A percentile compares a stretch with the other conserved stretches of the same genome.
These are phyloP conservation scores for Bryum argenteum DNA, from an alignment of 225 moss, liverwort and hornwort genomes.

Conservation along the genomic window DNA sequence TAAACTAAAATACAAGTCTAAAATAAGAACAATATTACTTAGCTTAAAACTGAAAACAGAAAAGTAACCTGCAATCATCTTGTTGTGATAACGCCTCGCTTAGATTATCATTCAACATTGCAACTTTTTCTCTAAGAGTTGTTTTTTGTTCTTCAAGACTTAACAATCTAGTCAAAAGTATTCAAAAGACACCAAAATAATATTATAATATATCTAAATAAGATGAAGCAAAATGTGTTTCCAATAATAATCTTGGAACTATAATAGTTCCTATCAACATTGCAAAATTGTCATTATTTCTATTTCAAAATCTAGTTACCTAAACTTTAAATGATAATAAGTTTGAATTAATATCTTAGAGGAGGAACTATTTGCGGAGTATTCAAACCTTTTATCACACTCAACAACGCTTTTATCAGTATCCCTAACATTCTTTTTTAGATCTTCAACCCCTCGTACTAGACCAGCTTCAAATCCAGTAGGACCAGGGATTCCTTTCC, in stretches of 20 bases:
- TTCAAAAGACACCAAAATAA: rapidly evolving
- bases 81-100: constrained; percentile 22
- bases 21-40: too few relatives aligned
- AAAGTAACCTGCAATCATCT: constrained; percentile 55
- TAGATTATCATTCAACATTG: constrained; percentile 24
- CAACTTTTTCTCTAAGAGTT: constrained; percentile 7
- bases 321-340: too few relatives aligned
- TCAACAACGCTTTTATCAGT: constrained; percentile 39
- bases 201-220: background rate
- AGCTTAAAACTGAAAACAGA: background rate
- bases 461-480: constrained; percentile 66
- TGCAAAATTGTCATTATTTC: too few relatives aligned
- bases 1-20: rapidly evolving
- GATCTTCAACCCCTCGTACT: constrained; percentile 46
- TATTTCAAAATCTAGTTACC: too few relatives aligned
- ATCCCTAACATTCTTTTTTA: constrained; percentile 54
- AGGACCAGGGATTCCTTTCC: constrained; percentile 78
- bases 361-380: too few relatives aligned
- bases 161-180: constrained; percentile 27
- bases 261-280: too few relatives aligned
- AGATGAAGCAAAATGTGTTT: background rate
- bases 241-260: too few relatives aligned
- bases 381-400: constrained; percentile 43
- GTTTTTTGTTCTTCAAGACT: constrained; percentile 42
- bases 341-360: too few relatives aligned